Percentiles rank a stretch among this genome's conserved stretches.
Conservation (phyloP, 2,329 filamentous ascomycete genomes). For the Penicillium sp. region DNA sequence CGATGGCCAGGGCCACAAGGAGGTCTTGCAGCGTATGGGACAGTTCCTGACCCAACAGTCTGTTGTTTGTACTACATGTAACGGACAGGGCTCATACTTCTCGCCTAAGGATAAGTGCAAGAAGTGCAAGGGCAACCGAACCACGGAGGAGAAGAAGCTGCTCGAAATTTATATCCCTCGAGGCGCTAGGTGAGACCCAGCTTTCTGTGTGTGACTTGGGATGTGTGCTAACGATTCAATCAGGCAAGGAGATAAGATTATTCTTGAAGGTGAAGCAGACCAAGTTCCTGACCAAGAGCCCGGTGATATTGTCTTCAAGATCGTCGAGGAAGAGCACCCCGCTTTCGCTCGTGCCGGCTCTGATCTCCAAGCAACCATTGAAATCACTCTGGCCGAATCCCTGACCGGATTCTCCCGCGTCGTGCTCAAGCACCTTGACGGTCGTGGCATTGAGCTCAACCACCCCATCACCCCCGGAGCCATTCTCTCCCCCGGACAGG, state of each 20-base stretch:
- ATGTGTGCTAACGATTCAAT: constrained; percentile 13
- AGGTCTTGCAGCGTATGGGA: constrained; percentile 79
- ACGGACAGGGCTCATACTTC: constrained; percentile 80
- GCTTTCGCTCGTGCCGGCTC: constrained; percentile 79
- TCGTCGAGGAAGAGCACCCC: constrained; percentile 79
- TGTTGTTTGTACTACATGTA: constrained; percentile 78
- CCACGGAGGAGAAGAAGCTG: constrained; percentile 85
- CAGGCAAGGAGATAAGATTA: constrained; percentile 80
- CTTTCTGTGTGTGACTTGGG: not conserved
- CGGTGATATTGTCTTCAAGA: constrained; percentile 88
- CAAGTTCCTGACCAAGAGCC: constrained; percentile 86
- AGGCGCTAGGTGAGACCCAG: constrained; percentile 62
- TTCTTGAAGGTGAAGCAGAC: constrained; percentile 90
- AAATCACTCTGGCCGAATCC: constrained; percentile 79
- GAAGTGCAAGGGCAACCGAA: constrained; percentile 94
- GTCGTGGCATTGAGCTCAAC: constrained; percentile 79
- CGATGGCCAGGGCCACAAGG: constrained; percentile 74
- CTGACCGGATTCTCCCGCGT: constrained; percentile 87
- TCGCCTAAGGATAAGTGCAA: constrained; percentile 98
- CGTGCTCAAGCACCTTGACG: constrained; percentile 89
- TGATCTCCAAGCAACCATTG: constrained; percentile 79
- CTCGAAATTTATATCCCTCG: constrained; percentile 95
- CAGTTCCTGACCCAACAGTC: constrained; percentile 81
- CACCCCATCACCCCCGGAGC: constrained; percentile 76
- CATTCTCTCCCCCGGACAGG: constrained; percentile 78